Evolutionary conservation across 192 early-diverging fungal species (phyloP).

Genomic region (Backusella psychrophila): DNA sequence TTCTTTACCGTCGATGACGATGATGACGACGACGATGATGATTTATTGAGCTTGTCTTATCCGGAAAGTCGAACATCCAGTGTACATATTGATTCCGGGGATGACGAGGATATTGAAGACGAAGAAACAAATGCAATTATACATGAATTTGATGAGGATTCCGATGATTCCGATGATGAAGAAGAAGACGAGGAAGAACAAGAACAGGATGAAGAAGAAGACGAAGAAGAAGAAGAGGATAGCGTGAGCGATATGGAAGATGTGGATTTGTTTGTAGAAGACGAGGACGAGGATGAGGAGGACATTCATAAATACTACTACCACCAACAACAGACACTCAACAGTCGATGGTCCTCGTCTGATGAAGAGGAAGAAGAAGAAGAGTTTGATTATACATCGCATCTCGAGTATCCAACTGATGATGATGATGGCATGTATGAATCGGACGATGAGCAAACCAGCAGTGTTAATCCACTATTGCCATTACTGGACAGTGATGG

Average conservation of each 20-base stretch:
- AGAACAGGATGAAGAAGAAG: conserved; percentile 39
- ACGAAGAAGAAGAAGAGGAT: conserved; percentile 37
- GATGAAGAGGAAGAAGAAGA: conserved; percentile 29
- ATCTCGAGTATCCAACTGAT: not conserved
- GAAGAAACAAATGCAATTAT: conserved; percentile 35
- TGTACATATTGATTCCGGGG: conserved; percentile 31
- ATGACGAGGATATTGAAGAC: conserved; percentile 33
- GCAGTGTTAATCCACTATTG: not conserved
- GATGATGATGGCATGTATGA: conserved; percentile 30
- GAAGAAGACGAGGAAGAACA: conserved; percentile 43
- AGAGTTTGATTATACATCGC: conserved; percentile 17
- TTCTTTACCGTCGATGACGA: not conserved
- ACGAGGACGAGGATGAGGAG: conserved; percentile 18
- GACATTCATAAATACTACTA: conserved; percentile 2
- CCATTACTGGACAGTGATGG: conserved; percentile 7
- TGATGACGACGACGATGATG: conserved; percentile 23
- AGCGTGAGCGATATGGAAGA: not conserved
- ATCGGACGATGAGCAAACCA: conserved; percentile 22
- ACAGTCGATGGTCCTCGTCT: conserved; percentile 37
- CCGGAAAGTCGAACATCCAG: conserved; percentile 14
- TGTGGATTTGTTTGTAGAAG: conserved; percentile 12
- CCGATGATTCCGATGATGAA: conserved; percentile 10
- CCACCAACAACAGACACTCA: not conserved
- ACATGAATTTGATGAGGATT: conserved; percentile 20
- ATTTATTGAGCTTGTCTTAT: not conserved